These are phyloP conservation scores for Eryngium alpinum DNA, from an alignment of 140 eudicot species.

Conservation along the genomic window DNA sequence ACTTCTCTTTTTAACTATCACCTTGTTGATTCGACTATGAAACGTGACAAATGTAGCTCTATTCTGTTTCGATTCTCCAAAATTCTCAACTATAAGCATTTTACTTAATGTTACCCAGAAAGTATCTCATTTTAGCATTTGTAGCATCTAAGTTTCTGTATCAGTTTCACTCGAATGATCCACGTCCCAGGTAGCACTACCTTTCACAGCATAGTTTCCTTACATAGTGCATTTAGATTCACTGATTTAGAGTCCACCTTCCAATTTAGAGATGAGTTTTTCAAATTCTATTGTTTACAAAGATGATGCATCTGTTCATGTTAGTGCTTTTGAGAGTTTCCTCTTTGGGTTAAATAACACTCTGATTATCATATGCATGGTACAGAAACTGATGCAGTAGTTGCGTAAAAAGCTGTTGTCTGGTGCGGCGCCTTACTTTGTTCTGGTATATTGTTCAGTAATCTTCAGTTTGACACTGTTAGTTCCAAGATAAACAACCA, in stretches of 20 bases:
- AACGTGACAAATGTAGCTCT: not conserved
- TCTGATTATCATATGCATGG: not conserved
- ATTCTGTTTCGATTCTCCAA: not conserved
- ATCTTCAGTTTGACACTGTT: not conserved
- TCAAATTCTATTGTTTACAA: not conserved
- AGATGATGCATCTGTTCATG: not conserved
- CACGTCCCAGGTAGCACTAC: not conserved
- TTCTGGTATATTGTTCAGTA: not conserved
- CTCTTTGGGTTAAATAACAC: not conserved
- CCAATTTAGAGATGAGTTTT: not conserved
- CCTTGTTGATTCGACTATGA: not conserved
- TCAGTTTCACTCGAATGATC: not conserved
- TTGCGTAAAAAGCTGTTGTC: too few species aligned
- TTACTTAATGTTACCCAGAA: not conserved
- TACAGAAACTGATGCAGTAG: too few species aligned
- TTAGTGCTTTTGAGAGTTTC: not conserved
- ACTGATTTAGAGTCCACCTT: not conserved
- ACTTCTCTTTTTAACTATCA: not conserved
- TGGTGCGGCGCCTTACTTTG: not conserved
- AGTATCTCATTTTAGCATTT: not conserved
- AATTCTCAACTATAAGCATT: not conserved
- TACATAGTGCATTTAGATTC: not conserved
- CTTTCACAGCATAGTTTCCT: not conserved
- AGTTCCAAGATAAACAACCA: not conserved
- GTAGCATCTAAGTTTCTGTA: not conserved